phyloP scores from a whole-genome alignment of 306 rosid species.

The Corylus avellana region DNA sequence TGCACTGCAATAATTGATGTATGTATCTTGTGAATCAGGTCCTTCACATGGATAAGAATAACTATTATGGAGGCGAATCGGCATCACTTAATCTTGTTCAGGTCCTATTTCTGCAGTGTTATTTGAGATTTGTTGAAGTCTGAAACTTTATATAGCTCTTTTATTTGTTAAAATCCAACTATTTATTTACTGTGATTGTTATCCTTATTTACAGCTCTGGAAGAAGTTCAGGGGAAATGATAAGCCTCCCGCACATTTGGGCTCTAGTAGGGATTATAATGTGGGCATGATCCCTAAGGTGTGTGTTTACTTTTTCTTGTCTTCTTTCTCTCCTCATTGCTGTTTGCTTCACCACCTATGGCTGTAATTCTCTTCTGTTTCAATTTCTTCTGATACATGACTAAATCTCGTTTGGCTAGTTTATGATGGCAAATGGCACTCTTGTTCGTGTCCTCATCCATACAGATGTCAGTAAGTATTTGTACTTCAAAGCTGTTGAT shows the following conservation, averaged over 20 bases:
- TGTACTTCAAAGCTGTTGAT: slow-evolving; percentile 92
- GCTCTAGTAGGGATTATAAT: slow-evolving; percentile 90
- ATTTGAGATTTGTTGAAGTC: background rate
- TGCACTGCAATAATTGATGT: background rate
- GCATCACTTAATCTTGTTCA: slow-evolving; percentile 86
- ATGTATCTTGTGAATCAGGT: slow-evolving; percentile 46
- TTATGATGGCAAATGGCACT: slow-evolving; percentile 97
- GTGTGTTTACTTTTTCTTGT: background rate
- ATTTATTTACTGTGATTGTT: slow-evolving; percentile 13
- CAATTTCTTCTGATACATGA: slow-evolving; percentile 10
- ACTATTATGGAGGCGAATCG: slow-evolving; percentile 93
- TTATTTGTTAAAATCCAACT: background rate
- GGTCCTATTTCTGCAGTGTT: slow-evolving; percentile 37
- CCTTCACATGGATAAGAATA: slow-evolving; percentile 95
- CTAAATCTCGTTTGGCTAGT: slow-evolving; percentile 39
- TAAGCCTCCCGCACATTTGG: slow-evolving; percentile 83
- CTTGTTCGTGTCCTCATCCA: slow-evolving; percentile 94
- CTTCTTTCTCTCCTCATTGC: background rate
- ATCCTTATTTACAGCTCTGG: slow-evolving; percentile 67
- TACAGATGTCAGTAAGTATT: slow-evolving; percentile 93
- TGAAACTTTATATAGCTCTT: background rate
- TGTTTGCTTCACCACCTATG: background rate
- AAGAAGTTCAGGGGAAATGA: slow-evolving; percentile 87
- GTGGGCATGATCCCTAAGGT: slow-evolving; percentile 98
- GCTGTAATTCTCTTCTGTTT: slow-evolving; percentile 14